Base-by-base conservation (phyloP, 441 rosid species). In the Cnidoscolus chayamansa region DNA sequence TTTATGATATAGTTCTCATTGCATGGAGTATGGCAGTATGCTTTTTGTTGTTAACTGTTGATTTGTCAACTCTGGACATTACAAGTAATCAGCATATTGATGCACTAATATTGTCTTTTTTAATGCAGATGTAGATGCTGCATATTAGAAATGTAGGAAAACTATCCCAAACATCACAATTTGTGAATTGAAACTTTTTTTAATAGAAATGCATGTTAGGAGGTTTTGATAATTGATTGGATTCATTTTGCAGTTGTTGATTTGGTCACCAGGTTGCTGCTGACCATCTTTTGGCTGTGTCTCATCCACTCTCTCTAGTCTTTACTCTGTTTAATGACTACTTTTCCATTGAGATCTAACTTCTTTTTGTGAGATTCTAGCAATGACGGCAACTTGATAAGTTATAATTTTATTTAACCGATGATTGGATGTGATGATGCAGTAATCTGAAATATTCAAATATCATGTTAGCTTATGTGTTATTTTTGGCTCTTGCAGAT, bases 401-500 rank as follows among this genome's bases (percentile, higher is more conserved):
- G 55, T 55, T 11, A 1, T 61, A n/a, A 30, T 32, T 30, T 66
- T 65, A 31, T 66, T 66, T 66, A 17, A 32, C 57, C 43, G 19
- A 66, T 30, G 20, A n/a, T 15, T 16, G 43, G 12, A 3, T 10
- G 72, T 20, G 3, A 50, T n/a, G 50, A 37, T 59, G n/a, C n/a
- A 20, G 16, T 43, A 13, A 12, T 55, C 51, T 25, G 30, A n/a
- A 61, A 57, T 50, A 25, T 50, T 25, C 17, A n/a, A 61, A 57
- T 50, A 25, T 50, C 30, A n/a, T 65, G 43, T 45, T 69, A n/a
- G 51, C 58, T 72, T 17, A 19, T 31, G 5, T 19, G 7, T 58
- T 55, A 17, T 32, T 66, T 59, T 76, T 20, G 72, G 17, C 70
- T 75, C 65, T 57, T 82, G 84, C 99, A 96, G 99, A 93, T 89